Conservation (phyloP, 1,139 yeast species). For the Candida albicans region DNA sequence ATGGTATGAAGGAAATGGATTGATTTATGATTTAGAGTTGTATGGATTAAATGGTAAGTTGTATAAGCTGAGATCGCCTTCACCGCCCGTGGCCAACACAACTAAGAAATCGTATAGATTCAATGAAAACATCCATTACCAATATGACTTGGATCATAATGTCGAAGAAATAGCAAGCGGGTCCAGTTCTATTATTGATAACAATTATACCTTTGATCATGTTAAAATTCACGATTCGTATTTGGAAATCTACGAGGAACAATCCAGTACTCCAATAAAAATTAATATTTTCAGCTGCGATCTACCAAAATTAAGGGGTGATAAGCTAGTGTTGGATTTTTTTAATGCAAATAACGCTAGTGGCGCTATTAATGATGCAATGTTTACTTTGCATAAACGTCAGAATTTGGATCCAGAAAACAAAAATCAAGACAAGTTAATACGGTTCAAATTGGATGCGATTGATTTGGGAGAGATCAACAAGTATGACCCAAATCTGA, state of each 20-base stretch:
- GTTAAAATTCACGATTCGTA: constrained; percentile 58
- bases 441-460: constrained; percentile 65
- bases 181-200: constrained; percentile 22
- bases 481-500: constrained; percentile 37
- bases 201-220: constrained; percentile 49
- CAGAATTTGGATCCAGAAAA: constrained; percentile 29
- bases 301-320: constrained; percentile 57
- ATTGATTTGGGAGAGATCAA: constrained; percentile 52
- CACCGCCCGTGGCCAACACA: not conserved
- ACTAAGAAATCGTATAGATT: constrained; percentile 14
- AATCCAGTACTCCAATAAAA: constrained; percentile 38
- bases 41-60: constrained; percentile 61
- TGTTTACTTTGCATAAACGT: constrained; percentile 70
- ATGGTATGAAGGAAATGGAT: constrained; percentile 70
- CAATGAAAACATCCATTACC: constrained; percentile 31
- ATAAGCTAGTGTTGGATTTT: constrained; percentile 60
- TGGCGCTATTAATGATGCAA: constrained; percentile 71
- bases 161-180: constrained; percentile 16
- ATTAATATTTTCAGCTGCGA: constrained; percentile 66
- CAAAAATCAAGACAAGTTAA: constrained; percentile 41
- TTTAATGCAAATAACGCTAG: constrained; percentile 69
- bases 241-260: constrained; percentile 40
- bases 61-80: constrained; percentile 15
- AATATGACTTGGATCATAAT: constrained; percentile 31
- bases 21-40: constrained; percentile 61